These are phyloP conservation scores for Colletotrichum sansevieriae DNA, from an alignment of 2,329 filamentous ascomycete genomes.

Conservation along the genomic window DNA sequence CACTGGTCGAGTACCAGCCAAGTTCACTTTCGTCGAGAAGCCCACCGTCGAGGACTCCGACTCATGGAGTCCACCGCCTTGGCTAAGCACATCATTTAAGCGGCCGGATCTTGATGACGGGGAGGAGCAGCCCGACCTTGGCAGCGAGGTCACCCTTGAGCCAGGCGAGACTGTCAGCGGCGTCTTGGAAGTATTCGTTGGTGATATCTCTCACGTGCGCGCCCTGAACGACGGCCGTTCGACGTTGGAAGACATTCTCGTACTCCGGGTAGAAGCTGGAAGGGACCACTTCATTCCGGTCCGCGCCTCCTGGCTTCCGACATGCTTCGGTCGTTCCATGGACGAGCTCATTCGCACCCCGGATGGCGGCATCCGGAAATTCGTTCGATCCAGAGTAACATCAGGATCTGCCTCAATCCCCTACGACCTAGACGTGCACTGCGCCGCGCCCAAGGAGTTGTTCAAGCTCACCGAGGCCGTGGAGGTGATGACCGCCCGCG, in stretches of 20 bases:
- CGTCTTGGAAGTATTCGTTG: conserved; percentile 76
- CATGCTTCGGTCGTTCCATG: conserved; percentile 87
- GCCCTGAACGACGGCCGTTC: conserved; percentile 77
- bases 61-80: conserved; percentile 63
- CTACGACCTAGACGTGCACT: conserved; percentile 71
- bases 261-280: conserved; percentile 85
- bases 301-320: conserved; percentile 82
- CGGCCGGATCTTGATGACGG: conserved; percentile 57
- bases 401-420: conserved; percentile 63
- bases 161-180: conserved; percentile 87
- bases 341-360: conserved; percentile 89
- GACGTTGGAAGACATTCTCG: conserved; percentile 85
- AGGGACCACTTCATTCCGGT: conserved; percentile 93
- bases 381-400: conserved; percentile 52
- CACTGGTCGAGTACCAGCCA: conserved; percentile 85
- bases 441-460: conserved; percentile 88
- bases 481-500: conserved; percentile 68
- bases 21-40: conserved; percentile 82
- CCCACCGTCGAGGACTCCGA: conserved; percentile 63
- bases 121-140: conserved; percentile 48
- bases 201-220: conserved; percentile 72
- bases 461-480: conserved; percentile 90
- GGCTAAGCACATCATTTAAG: conserved; percentile 79
- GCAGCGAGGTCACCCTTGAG: conserved; percentile 74
- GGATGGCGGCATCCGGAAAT: conserved; percentile 78